These are phyloP conservation scores for Penicillium frequentans DNA, from an alignment of 2,329 filamentous ascomycete genomes.

Conservation along the genomic window DNA sequence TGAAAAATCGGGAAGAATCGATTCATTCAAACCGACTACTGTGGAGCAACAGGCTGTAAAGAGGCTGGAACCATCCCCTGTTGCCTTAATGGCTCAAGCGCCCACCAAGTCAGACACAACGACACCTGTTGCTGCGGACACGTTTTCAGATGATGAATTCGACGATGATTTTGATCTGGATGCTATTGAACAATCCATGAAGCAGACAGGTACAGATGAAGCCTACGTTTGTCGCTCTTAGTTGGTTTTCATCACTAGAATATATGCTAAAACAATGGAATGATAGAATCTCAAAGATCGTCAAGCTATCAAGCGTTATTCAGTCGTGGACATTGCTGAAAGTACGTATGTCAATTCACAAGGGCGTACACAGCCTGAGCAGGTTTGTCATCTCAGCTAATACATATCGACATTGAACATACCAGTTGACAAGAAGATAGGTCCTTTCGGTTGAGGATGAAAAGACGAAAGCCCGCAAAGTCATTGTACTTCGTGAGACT, in stretches of 20 bases:
- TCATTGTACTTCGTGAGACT: constrained; percentile 75
- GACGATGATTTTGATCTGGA: constrained; percentile 64
- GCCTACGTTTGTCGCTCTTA: constrained; percentile 62
- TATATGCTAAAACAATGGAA: constrained; percentile 61
- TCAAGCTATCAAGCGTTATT: constrained; percentile 79
- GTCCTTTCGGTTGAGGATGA: constrained; percentile 82
- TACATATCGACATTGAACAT: background rate
- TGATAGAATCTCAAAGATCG: constrained; percentile 65
- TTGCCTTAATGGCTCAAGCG: constrained; percentile 1
- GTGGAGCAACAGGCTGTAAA: constrained; percentile 20
- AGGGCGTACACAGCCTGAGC: constrained; percentile 64
- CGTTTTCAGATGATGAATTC: constrained; percentile 68
- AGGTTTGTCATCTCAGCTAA: constrained; percentile 55
- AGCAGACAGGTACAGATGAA: constrained; percentile 63
- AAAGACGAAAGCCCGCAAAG: constrained; percentile 62
- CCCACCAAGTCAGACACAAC: background rate
- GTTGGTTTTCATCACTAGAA: constrained; percentile 27
- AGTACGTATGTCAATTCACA: constrained; percentile 65
- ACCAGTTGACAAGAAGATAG: constrained; percentile 45
- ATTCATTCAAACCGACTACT: constrained; percentile 9
- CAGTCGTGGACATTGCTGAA: constrained; percentile 72
- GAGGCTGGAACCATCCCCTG: constrained; percentile 3
- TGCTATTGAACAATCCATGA: constrained; percentile 62
- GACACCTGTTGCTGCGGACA: constrained; percentile 30
- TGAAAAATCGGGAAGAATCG: constrained; percentile 28